phyloP scores from a whole-genome alignment of 192 early-diverging fungal genomes.

The Backusella parvicylindrica region DNA sequence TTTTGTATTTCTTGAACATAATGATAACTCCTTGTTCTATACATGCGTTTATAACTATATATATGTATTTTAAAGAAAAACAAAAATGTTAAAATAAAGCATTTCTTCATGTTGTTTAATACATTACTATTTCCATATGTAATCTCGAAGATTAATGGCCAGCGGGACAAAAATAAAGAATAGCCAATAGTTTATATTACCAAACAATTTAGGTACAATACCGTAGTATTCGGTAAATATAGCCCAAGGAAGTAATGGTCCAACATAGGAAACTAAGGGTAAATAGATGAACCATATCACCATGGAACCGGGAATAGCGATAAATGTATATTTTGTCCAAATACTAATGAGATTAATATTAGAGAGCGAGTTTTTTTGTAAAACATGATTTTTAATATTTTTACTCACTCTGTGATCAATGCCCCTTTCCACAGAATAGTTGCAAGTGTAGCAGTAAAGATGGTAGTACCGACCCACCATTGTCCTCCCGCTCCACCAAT shows the following conservation, averaged over 20 bases:
- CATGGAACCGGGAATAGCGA: slow-evolving; percentile 89
- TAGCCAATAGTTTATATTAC: slow-evolving; percentile 81
- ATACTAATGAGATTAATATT: slow-evolving; percentile 41
- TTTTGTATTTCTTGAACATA: slow-evolving; percentile 98
- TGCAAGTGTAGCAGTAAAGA: slow-evolving; percentile 85
- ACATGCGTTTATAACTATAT: slow-evolving; percentile 74
- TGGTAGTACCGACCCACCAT: slow-evolving; percentile 88
- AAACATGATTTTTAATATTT: background rate
- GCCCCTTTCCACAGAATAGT: slow-evolving; percentile 91
- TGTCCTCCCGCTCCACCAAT: slow-evolving; percentile 75
- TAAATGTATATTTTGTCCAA: slow-evolving; percentile 92
- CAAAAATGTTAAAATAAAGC: background rate
- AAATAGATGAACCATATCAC: slow-evolving; percentile 86
- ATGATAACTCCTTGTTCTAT: slow-evolving; percentile 82
- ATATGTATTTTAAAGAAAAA: no score
- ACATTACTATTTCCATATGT: slow-evolving; percentile 91
- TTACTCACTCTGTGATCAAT: slow-evolving; percentile 72
- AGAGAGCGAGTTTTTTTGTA: no score
- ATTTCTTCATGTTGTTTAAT: background rate
- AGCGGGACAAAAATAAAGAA: slow-evolving; percentile 79
- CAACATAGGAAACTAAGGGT: slow-evolving; percentile 78
- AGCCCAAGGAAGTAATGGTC: slow-evolving; percentile 56
- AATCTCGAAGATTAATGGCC: slow-evolving; percentile 82
- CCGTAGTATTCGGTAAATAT: slow-evolving; percentile 73
- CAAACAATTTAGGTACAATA: slow-evolving; percentile 58